Evolutionary conservation across 768 basidiomycete genomes (phyloP), one percentile per base, ranked within the genome.

Genomic region (Leccinum rimulosum): DNA sequence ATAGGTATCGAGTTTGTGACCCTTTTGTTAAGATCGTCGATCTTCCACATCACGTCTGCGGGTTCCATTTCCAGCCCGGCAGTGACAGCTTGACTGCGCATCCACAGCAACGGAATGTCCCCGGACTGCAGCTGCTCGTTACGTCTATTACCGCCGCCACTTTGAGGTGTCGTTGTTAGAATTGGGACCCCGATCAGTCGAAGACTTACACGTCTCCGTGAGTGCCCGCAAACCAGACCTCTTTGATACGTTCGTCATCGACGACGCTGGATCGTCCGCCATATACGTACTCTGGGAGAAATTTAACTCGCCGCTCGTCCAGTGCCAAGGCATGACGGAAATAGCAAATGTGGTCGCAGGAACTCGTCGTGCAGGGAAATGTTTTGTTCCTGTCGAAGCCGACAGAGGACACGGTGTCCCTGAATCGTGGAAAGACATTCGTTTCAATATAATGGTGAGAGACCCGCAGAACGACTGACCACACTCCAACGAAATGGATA

Each of bases 341-440:
- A 49, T 70, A 72, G 45, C 76, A 77, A 8, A 80, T 68, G 52
- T 78, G 73, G 35, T 73, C 63, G 53, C 63, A 67, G 2, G 66
- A 65, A 8, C 58, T 59, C 17, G 67, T 69, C 7, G 76, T 76
- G 22, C 58, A 61, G 6, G 80, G 77, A 7, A 78, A 57, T 22
- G 59, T 68, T 12, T 60, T 69, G 12, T 57, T 62, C 45, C 78
- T 64, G 3, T 71, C 40, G 3, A 79, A 11, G 6, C 80, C 78
- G 47, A 81, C 71, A 0, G 80, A 79, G 3, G 80, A 80, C 4
- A 81, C 80, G 0, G 79, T 79, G 33, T 81, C 80, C 80, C 79
- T 81, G 4, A 3, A 31, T 31, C 10, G 17, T 11, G 15, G 5
- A 17, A 22, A 15, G 50, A 9, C 56, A 35, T 17, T 47, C 14